These are phyloP conservation scores for Chimonanthus praecox DNA, from an alignment of 164 flowering plant genomes.

Conservation along the genomic window DNA sequence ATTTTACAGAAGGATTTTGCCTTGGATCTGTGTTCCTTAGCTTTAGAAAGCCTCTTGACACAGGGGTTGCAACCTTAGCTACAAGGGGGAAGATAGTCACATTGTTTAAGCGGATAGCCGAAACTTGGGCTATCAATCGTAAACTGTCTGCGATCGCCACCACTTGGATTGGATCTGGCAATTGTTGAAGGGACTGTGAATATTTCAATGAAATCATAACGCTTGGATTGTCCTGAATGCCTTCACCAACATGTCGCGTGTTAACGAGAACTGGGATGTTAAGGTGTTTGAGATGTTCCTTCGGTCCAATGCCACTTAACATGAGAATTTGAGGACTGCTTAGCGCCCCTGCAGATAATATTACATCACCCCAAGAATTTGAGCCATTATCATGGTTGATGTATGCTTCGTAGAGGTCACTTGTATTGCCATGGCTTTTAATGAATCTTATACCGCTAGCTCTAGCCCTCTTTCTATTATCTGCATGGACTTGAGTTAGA, in stretches of 20 bases:
- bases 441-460: conserved; percentile 13
- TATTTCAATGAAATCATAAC: conserved; percentile 17
- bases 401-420: background rate
- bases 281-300: conserved; percentile 19
- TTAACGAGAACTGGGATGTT: conserved; percentile 18
- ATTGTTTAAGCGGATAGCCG: conserved; percentile 19
- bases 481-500: background rate
- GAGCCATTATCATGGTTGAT: conserved; percentile 8
- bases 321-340: conserved; percentile 42
- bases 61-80: conserved; percentile 28
- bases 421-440: background rate
- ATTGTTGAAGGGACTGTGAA: conserved; percentile 4
- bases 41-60: conserved; percentile 25
- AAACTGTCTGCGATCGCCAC: conserved; percentile 26
- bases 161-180: conserved; percentile 29
- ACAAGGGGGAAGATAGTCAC: conserved; percentile 16
- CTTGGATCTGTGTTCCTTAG: conserved; percentile 26
- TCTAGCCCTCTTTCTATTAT: background rate
- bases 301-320: conserved; percentile 44
- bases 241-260: conserved; percentile 21
- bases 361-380: conserved; percentile 18
- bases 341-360: conserved; percentile 34
- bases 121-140: conserved; percentile 21
- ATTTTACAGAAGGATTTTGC: conserved; percentile 31
- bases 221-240: conserved; percentile 34